phyloP scores from a whole-genome alignment of 306 rosid genomes.

The Astragalus glycyphyllos region DNA sequence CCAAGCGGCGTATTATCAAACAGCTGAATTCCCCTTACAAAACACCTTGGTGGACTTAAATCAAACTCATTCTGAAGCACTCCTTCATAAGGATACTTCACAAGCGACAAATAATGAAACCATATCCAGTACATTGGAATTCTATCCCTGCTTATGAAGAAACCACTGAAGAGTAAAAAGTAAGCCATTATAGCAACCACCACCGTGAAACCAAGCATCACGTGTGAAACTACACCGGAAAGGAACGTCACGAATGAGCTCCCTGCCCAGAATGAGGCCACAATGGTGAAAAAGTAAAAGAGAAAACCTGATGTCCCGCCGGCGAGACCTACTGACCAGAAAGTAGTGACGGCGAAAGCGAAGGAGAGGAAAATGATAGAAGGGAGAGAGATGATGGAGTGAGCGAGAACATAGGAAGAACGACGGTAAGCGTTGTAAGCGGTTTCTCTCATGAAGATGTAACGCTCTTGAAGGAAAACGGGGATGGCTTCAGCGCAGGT shows the following conservation, averaged over 20 bases:
- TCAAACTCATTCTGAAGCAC: slow-evolving; percentile 82
- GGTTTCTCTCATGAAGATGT: slow-evolving; percentile 97
- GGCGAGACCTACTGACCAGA: slow-evolving; percentile 81
- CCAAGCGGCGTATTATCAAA: slow-evolving; percentile 78
- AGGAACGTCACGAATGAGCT: slow-evolving; percentile 87
- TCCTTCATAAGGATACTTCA: slow-evolving; percentile 88
- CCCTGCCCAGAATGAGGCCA: slow-evolving; percentile 84
- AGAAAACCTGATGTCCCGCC: slow-evolving; percentile 66
- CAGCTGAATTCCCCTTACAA: slow-evolving; percentile 77
- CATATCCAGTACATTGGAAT: slow-evolving; percentile 87
- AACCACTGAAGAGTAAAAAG: slow-evolving; percentile 85
- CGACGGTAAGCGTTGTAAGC: slow-evolving; percentile 93
- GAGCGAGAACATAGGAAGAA: slow-evolving; percentile 83
- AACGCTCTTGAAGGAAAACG: slow-evolving; percentile 84
- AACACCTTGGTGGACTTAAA: slow-evolving; percentile 52
- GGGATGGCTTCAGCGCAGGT: slow-evolving; percentile 95
- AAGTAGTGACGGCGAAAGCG: slow-evolving; percentile 70
- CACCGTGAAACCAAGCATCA: slow-evolving; percentile 84
- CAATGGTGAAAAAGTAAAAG: slow-evolving; percentile 60
- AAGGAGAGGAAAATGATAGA: slow-evolving; percentile 67
- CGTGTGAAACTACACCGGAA: slow-evolving; percentile 80
- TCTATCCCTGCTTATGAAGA: slow-evolving; percentile 75
- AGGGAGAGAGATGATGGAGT: slow-evolving; percentile 72
- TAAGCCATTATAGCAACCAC: slow-evolving; percentile 89
- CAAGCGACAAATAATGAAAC: slow-evolving; percentile 86